Percentiles rank a stretch among this genome's conserved stretches.
phyloP scores from a whole-genome alignment of 225 moss, liverwort and hornwort genomes.

The Pleurozium schreberi region DNA sequence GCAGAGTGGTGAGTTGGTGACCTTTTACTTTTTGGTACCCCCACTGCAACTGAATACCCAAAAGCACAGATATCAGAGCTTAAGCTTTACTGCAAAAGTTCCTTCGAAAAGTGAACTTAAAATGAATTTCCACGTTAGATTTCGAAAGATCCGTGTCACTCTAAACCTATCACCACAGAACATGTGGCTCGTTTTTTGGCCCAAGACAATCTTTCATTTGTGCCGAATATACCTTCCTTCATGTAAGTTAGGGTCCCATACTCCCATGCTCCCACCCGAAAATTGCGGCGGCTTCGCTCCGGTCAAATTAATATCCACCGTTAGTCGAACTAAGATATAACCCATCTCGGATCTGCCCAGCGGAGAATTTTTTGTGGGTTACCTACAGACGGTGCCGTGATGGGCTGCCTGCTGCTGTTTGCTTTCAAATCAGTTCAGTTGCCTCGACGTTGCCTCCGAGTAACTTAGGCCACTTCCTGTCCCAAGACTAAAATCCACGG shows the following conservation, averaged over 20 bases:
- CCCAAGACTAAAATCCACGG: background rate
- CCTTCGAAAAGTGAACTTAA: background rate
- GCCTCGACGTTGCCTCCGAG: background rate
- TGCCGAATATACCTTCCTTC: background rate
- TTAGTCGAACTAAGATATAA: background rate
- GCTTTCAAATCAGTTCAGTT: background rate
- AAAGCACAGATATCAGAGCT: too few relatives aligned
- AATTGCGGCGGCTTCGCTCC: background rate
- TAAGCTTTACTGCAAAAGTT: background rate
- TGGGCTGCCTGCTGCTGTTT: background rate
- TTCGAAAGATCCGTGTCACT: too few relatives aligned
- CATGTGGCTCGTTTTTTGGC: too few relatives aligned
- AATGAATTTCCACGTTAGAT: background rate
- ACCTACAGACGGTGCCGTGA: background rate
- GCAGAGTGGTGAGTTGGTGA: too few relatives aligned
- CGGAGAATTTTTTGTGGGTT: background rate
- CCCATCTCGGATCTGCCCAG: background rate
- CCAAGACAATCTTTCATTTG: background rate
- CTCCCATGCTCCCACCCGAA: background rate
- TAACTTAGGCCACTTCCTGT: too few relatives aligned
- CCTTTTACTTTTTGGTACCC: background rate
- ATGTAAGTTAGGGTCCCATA: background rate
- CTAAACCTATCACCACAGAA: too few relatives aligned
- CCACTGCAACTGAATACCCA: background rate
- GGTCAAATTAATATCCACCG: background rate